phyloP scores from a whole-genome alignment of 1,284 basidiomycete species.

The Apiotrichum veenhuisii region DNA sequence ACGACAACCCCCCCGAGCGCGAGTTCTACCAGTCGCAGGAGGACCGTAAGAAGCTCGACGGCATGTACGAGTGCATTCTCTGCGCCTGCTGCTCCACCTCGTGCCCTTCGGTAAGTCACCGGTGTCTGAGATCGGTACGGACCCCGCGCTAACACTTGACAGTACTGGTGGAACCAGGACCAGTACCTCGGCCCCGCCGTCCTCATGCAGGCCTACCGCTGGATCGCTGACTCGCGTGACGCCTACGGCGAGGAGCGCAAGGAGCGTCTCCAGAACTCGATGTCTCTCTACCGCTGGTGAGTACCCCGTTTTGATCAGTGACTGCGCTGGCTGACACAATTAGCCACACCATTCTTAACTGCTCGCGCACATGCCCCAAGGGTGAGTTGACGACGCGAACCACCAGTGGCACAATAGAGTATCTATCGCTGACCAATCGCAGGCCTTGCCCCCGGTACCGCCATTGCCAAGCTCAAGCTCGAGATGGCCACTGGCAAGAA shows the following conservation, averaged over 20 bases:
- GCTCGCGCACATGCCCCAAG: slow-evolving; percentile 89
- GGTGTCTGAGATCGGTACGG: not conserved
- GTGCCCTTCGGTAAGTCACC: slow-evolving; percentile 61
- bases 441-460: slow-evolving; percentile 70
- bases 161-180: slow-evolving; percentile 99
- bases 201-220: slow-evolving; percentile 90
- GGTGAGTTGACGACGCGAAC: slow-evolving; percentile 48
- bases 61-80: slow-evolving; percentile 82
- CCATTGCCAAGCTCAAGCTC: slow-evolving; percentile 84
- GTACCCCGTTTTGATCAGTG: not conserved
- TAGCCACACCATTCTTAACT: slow-evolving; percentile 94
- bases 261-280: slow-evolving; percentile 89
- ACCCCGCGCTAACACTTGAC: slow-evolving; percentile 20
- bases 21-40: slow-evolving; percentile 80
- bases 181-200: slow-evolving; percentile 96
- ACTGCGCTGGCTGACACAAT: not conserved
- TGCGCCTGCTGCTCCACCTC: slow-evolving; percentile 90
- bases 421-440: not conserved
- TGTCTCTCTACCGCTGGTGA: slow-evolving; percentile 70
- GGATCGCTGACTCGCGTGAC: slow-evolving; percentile 97
- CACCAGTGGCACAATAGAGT: not conserved
- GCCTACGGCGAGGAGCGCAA: slow-evolving; percentile 73
- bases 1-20: slow-evolving; percentile 78
- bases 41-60: slow-evolving; percentile 93
- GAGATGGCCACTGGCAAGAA: slow-evolving; percentile 67